These are phyloP conservation scores for Crotalaria pallida DNA, from an alignment of 306 rosid genomes.

Conservation along the genomic window DNA sequence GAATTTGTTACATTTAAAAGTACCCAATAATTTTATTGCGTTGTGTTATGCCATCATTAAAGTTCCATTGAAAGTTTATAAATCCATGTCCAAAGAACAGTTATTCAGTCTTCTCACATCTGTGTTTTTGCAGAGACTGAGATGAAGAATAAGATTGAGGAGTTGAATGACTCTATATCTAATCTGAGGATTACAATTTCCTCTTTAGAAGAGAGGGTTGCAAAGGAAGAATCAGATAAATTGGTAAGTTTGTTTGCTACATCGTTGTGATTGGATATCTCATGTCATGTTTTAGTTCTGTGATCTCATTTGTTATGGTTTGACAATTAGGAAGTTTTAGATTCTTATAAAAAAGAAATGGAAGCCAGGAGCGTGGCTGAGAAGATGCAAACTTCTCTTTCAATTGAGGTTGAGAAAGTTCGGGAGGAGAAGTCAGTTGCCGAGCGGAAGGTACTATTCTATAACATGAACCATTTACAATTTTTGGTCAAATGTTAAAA, in stretches of 20 bases:
- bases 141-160: slow-evolving; percentile 53
- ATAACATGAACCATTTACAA: background rate
- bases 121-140: slow-evolving; percentile 56
- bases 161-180: slow-evolving; percentile 34
- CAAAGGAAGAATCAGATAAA: slow-evolving; percentile 63
- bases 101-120: slow-evolving; percentile 4
- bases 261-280: slow-evolving; percentile 10
- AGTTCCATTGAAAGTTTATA: background rate
- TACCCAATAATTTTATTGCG: no score
- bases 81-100: background rate
- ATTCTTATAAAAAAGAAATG: slow-evolving; percentile 51
- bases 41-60: background rate
- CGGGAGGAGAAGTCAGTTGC: slow-evolving; percentile 55
- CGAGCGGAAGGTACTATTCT: slow-evolving; percentile 53
- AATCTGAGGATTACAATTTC: slow-evolving; percentile 42
- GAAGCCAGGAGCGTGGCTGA: slow-evolving; percentile 68
- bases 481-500: background rate
- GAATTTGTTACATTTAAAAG: background rate
- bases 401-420: slow-evolving; percentile 61
- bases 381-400: slow-evolving; percentile 60
- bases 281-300: background rate
- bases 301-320: background rate
- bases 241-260: slow-evolving; percentile 43
- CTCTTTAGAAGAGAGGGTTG: slow-evolving; percentile 50
- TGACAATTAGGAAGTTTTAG: slow-evolving; percentile 57